Percentiles rank a stretch among this genome's conserved stretches.
Conservation (phyloP, 2,329 filamentous ascomycete species). For the Coniochaeta prunicola region DNA sequence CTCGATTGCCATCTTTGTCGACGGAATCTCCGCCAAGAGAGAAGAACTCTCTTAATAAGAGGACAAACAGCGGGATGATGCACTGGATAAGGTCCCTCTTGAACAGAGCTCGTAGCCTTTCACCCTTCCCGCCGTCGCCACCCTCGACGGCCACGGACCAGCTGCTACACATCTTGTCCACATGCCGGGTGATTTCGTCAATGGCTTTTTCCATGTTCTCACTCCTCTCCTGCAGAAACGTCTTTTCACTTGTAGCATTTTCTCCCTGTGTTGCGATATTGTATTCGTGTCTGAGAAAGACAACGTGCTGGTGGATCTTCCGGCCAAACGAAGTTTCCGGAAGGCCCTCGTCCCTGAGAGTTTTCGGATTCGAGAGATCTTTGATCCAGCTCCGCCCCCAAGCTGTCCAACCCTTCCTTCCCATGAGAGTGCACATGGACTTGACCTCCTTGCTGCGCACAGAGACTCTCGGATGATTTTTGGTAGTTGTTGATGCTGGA, state of each 20-base stretch:
- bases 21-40: neutral
- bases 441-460: neutral
- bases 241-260: neutral
- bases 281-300: neutral
- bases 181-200: neutral
- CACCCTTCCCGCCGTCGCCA: neutral
- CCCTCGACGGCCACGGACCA: neutral
- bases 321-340: neutral
- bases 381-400: neutral
- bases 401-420: neutral
- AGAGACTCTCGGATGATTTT: neutral
- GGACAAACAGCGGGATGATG: neutral
- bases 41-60: neutral
- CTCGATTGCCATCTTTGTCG: neutral
- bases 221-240: neutral
- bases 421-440: neutral
- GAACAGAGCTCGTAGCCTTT: neutral
- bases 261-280: neutral
- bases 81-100: neutral
- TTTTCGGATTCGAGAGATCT: neutral
- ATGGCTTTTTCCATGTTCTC: neutral
- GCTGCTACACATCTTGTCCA: neutral
- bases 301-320: neutral
- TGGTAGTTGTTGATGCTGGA: neutral
- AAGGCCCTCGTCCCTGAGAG: neutral